Conservation (phyloP, 768 basidiomycete genomes). For the Leucosporidium scottii region DNA sequence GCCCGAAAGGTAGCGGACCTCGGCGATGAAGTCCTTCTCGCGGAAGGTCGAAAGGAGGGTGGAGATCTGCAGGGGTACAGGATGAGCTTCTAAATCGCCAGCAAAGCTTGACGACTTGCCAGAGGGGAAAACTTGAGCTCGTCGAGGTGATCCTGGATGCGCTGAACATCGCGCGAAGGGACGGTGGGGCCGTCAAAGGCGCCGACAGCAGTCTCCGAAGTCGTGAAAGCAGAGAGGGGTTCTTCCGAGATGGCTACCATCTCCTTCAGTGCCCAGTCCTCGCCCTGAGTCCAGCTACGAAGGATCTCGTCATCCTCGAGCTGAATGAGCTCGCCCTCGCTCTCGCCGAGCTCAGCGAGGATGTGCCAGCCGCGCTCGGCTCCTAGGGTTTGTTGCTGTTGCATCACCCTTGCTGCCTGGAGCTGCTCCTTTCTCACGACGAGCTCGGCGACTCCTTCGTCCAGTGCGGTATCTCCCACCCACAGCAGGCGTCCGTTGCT, state of each 20-base stretch:
- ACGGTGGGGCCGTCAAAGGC: neutral
- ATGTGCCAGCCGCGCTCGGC: neutral
- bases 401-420: neutral
- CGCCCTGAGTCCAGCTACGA: neutral
- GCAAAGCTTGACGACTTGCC: too few species aligned
- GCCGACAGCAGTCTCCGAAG: neutral
- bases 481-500: neutral
- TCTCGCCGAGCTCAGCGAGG: neutral
- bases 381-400: neutral
- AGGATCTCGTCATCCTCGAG: neutral
- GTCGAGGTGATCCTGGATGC: conserved; percentile 14
- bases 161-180: neutral
- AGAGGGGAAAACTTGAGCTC: conserved; percentile 12
- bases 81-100: too few species aligned
- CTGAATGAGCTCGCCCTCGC: neutral
- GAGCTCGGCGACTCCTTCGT: neutral
- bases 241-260: conserved; percentile 1
- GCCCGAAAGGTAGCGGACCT: conserved; percentile 19
- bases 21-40: conserved; percentile 2
- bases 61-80: neutral
- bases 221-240: neutral
- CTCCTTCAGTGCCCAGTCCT: neutral
- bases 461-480: neutral
- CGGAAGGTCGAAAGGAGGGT: conserved; percentile 1
- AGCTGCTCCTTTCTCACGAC: neutral